Conservation (phyloP, 1,139 yeast species). For the Candida albicans region DNA sequence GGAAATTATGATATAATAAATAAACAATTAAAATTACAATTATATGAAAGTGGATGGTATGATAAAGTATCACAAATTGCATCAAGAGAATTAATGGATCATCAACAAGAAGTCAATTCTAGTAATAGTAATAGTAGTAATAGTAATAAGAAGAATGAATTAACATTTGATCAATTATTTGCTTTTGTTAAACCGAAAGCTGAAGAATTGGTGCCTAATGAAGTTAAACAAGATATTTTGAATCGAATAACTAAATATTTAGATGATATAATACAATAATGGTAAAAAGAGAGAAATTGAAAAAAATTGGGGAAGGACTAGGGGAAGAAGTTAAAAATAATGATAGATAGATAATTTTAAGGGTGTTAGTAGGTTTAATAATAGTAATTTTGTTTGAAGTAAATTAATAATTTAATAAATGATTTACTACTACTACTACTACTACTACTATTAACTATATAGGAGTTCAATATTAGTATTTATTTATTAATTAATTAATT, state of each 20-base stretch:
- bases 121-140: constrained; percentile 4
- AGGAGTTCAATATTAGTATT: too few relatives aligned
- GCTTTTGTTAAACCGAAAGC: constrained; percentile 63
- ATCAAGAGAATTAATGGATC: constrained; percentile 29
- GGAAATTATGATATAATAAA: constrained; percentile 79
- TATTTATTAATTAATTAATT: too few relatives aligned
- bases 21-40: constrained; percentile 58
- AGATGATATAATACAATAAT: constrained; percentile 47
- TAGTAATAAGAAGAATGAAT: constrained; percentile 33
- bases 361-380: too few relatives aligned
- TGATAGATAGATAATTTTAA: neutral
- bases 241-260: constrained; percentile 60
- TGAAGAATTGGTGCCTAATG: constrained; percentile 65
- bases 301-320: too few relatives aligned
- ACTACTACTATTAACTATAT: too few relatives aligned
- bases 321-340: too few relatives aligned
- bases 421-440: too few relatives aligned
- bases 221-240: constrained; percentile 60
- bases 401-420: too few relatives aligned
- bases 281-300: constrained; percentile 1
- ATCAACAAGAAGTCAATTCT: constrained; percentile 11
- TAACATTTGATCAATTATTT: constrained; percentile 49
- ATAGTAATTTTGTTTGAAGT: neutral
- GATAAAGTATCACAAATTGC: constrained; percentile 70
- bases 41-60: constrained; percentile 83